phyloP scores from a whole-genome alignment of 2,329 filamentous ascomycete genomes.

The Venturia asperata region DNA sequence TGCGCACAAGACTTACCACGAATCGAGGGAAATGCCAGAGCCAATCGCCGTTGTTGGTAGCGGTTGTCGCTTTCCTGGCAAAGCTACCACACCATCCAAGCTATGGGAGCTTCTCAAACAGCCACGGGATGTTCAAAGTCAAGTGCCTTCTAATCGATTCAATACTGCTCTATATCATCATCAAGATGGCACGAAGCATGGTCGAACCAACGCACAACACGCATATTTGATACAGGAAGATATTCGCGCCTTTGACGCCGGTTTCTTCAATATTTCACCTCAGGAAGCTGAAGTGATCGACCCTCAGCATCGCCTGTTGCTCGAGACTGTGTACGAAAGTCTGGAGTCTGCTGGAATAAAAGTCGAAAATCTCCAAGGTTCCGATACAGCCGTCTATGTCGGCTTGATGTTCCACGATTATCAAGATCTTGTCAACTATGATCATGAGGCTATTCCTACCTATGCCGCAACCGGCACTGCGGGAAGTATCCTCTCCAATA shows the following conservation, averaged over 20 bases:
- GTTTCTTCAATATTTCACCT: slow-evolving; percentile 24
- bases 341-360: slow-evolving; percentile 23
- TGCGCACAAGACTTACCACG: too few relatives aligned
- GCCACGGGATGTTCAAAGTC: neutral
- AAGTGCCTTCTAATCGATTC: neutral
- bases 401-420: slow-evolving; percentile 19
- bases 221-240: slow-evolving; percentile 24
- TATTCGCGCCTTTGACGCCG: slow-evolving; percentile 22
- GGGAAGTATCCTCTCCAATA: slow-evolving; percentile 25
- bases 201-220: slow-evolving; percentile 13
- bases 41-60: slow-evolving; percentile 16
- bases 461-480: slow-evolving; percentile 24
- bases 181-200: slow-evolving; percentile 3
- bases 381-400: slow-evolving; percentile 19
- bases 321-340: slow-evolving; percentile 25
- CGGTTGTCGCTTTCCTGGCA: slow-evolving; percentile 16
- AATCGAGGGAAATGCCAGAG: too few relatives aligned
- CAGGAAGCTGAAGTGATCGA: slow-evolving; percentile 24
- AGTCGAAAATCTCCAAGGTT: slow-evolving; percentile 17
- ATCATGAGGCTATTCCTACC: slow-evolving; percentile 24
- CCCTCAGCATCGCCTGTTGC: slow-evolving; percentile 24
- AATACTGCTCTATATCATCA: neutral
- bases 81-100: slow-evolving; percentile 1
- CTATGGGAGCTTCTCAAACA: slow-evolving; percentile 14
- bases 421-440: slow-evolving; percentile 22